Evolutionary conservation across 2,329 filamentous ascomycete genomes (phyloP).

Genomic region (Escovopsis sp.): DNA sequence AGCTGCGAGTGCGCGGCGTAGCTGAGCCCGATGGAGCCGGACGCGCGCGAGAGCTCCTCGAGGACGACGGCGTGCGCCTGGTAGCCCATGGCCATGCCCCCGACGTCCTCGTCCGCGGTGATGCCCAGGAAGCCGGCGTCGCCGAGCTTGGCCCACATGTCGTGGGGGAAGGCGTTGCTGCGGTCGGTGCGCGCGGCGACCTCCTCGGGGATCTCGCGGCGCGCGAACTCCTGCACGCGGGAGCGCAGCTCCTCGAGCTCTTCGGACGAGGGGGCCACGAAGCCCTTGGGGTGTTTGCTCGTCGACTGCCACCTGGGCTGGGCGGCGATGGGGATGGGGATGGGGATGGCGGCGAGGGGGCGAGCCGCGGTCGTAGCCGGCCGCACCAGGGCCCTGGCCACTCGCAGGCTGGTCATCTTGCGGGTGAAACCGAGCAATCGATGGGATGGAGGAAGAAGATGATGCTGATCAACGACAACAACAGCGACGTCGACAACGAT

Average conservation of each 20-base stretch:
- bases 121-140: slow-evolving; percentile 84
- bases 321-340: slow-evolving; percentile 9
- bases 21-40: slow-evolving; percentile 68
- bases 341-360: slow-evolving; percentile 20
- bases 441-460: neutral
- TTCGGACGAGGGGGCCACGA: slow-evolving; percentile 50
- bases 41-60: slow-evolving; percentile 85
- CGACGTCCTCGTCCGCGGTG: slow-evolving; percentile 83
- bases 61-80: slow-evolving; percentile 92
- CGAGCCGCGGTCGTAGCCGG: slow-evolving; percentile 13
- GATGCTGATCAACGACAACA: neutral
- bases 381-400: slow-evolving; percentile 20
- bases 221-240: slow-evolving; percentile 75
- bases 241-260: slow-evolving; percentile 72
- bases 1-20: slow-evolving; percentile 94
- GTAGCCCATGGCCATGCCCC: slow-evolving; percentile 83
- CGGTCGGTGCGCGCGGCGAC: slow-evolving; percentile 72
- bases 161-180: slow-evolving; percentile 71
- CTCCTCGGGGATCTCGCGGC: slow-evolving; percentile 72
- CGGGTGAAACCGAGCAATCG: neutral
- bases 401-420: slow-evolving; percentile 27
- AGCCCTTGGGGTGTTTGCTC: slow-evolving; percentile 42
- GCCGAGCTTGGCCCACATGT: slow-evolving; percentile 90
- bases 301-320: slow-evolving; percentile 34
- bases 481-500: neutral